These are phyloP conservation scores for Arthrobotrys pseudoclavata DNA, from an alignment of 2,329 filamentous ascomycete species.

Conservation along the genomic window DNA sequence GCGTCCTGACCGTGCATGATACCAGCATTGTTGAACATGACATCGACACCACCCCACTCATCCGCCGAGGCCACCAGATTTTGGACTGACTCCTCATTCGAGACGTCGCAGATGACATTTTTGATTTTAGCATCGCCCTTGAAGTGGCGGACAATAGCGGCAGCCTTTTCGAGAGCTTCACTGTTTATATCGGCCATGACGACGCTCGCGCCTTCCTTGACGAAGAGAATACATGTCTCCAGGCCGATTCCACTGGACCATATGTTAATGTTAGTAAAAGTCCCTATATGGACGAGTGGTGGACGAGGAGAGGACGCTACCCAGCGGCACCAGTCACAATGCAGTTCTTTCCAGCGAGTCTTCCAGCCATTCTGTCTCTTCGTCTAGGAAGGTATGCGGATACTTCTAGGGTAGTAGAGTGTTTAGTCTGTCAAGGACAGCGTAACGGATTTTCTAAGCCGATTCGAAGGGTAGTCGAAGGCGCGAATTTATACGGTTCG, in stretches of 20 bases:
- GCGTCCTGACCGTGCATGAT: slow-evolving; percentile 92
- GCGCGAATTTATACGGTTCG: slow-evolving; percentile 8
- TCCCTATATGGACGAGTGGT: background rate
- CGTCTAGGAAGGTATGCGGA: background rate
- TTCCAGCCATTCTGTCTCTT: slow-evolving; percentile 64
- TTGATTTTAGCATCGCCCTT: slow-evolving; percentile 70
- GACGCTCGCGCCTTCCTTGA: slow-evolving; percentile 86
- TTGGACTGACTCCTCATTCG: slow-evolving; percentile 83
- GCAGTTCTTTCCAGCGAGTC: slow-evolving; percentile 76
- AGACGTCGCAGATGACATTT: slow-evolving; percentile 77
- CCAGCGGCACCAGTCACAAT: slow-evolving; percentile 88
- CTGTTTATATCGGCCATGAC: slow-evolving; percentile 87
- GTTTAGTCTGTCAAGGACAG: background rate
- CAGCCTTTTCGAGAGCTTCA: slow-evolving; percentile 80
- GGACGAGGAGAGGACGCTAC: slow-evolving; percentile 68
- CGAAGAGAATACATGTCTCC: slow-evolving; percentile 90
- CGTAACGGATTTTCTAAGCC: background rate
- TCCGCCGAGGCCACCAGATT: slow-evolving; percentile 81
- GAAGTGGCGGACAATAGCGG: slow-evolving; percentile 64
- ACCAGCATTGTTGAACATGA: slow-evolving; percentile 97
- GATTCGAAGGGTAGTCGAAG: background rate
- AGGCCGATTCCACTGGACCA: slow-evolving; percentile 84
- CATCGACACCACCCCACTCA: slow-evolving; percentile 85
- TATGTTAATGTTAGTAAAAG: slow-evolving; percentile 10
- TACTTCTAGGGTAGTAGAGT: background rate